Evolutionary conservation across 352 stramenopile genomes (phyloP).

Genomic region (Thraustochytrium sp.): DNA sequence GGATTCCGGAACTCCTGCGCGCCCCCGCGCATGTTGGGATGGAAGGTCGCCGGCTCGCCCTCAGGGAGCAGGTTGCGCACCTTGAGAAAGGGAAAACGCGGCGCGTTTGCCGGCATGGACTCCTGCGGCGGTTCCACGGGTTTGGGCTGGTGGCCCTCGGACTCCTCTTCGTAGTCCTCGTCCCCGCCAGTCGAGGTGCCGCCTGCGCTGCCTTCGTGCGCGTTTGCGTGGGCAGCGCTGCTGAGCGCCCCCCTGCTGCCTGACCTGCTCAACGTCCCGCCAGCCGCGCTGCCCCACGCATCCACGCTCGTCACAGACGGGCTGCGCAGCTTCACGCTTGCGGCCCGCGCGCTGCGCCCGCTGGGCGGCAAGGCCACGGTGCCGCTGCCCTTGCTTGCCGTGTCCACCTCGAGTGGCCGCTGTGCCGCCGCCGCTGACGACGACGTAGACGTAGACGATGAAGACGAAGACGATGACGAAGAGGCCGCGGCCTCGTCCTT

Average conservation of each 20-base stretch:
- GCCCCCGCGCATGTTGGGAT: neutral
- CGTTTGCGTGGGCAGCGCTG: no score
- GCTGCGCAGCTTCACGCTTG: no score
- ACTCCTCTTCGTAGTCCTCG: constrained; percentile 22
- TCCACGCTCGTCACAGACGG: no score
- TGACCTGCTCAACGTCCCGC: neutral
- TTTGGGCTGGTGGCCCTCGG: neutral
- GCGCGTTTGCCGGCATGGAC: neutral
- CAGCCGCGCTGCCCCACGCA: neutral
- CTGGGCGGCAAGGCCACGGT: no score
- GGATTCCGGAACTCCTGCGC: neutral
- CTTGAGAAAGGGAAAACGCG: neutral
- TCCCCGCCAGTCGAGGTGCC: neutral
- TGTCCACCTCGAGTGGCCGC: no score
- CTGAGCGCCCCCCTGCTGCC: neutral
- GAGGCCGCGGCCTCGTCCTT: no score
- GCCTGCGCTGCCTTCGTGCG: neutral
- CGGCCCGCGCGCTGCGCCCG: no score
- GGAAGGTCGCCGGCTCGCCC: neutral
- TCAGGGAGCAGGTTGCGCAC: neutral
- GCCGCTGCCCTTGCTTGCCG: no score
- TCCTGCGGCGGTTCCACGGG: neutral
- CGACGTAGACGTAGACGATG: no score
- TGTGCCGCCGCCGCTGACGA: no score
- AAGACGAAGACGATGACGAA: no score